phyloP scores from a whole-genome alignment of 495 filamentous ascomycete species.

The Aspergillus hancockii region DNA sequence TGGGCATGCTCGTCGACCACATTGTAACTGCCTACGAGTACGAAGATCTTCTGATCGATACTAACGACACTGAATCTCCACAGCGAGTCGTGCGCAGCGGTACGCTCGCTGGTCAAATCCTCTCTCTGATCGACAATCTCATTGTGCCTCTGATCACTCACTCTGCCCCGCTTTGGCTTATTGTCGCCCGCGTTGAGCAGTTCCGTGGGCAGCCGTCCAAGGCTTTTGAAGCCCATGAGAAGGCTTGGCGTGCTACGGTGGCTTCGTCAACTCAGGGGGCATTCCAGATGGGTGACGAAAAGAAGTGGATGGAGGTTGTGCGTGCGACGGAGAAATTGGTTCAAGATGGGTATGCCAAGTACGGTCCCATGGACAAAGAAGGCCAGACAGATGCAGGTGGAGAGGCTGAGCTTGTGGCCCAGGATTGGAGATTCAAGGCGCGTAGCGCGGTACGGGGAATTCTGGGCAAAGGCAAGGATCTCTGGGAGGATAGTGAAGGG shows the following conservation, averaged over 20 bases:
- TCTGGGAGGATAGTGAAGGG: slow-evolving; percentile 75
- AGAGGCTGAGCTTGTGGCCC: slow-evolving; percentile 45
- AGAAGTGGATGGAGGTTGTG: slow-evolving; percentile 49
- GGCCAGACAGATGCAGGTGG: slow-evolving; percentile 26
- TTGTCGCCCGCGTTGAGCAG: slow-evolving; percentile 68
- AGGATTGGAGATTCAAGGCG: slow-evolving; percentile 84
- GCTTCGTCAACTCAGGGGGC: slow-evolving; percentile 51
- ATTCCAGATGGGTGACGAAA: slow-evolving; percentile 51
- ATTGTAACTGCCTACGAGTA: slow-evolving; percentile 54
- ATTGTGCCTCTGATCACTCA: slow-evolving; percentile 82
- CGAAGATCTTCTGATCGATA: slow-evolving; percentile 33
- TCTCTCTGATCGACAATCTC: slow-evolving; percentile 68
- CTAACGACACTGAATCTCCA: slow-evolving; percentile 12
- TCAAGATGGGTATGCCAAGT: slow-evolving; percentile 50
- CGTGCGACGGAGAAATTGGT: slow-evolving; percentile 49
- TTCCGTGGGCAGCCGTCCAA: slow-evolving; percentile 67
- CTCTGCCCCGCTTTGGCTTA: slow-evolving; percentile 71
- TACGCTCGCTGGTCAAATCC: slow-evolving; percentile 55
- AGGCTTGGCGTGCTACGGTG: slow-evolving; percentile 75
- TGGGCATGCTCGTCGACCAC: slow-evolving; percentile 71
- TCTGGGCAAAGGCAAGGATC: slow-evolving; percentile 76
- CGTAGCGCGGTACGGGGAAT: slow-evolving; percentile 78
- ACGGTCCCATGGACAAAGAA: slow-evolving; percentile 42
- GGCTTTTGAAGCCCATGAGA: slow-evolving; percentile 81
- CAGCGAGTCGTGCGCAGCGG: slow-evolving; percentile 41